Evolutionary conservation across 768 basidiomycete genomes (phyloP).

Genomic region (Boletus reticuloceps): DNA sequence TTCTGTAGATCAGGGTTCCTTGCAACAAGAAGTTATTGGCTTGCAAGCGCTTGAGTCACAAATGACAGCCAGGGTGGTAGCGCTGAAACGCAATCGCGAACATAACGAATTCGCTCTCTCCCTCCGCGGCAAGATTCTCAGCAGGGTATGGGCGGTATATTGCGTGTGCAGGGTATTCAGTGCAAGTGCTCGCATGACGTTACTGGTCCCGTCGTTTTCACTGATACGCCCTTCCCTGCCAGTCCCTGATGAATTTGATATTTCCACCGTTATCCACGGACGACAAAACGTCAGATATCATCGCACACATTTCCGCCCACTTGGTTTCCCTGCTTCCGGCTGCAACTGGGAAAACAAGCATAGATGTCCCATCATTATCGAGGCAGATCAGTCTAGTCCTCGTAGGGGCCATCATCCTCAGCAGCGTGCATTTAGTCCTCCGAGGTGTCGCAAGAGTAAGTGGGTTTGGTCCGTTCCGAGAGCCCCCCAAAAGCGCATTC

Average conservation of each 20-base stretch:
- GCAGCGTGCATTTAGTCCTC: conserved; percentile 68
- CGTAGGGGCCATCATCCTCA: conserved; percentile 74
- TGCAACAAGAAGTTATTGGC: conserved; percentile 59
- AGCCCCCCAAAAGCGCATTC: background rate
- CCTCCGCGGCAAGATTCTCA: conserved; percentile 50
- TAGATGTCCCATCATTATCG: conserved; percentile 41
- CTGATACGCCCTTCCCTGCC: conserved; percentile 15
- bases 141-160: conserved; percentile 61
- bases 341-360: conserved; percentile 25
- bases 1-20: conserved; percentile 34
- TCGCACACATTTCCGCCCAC: conserved; percentile 42
- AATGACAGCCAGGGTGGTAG: conserved; percentile 57
- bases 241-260: conserved; percentile 35
- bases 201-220: background rate
- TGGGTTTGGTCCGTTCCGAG: conserved; percentile 3
- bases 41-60: conserved; percentile 66
- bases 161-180: conserved; percentile 61
- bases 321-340: conserved; percentile 39
- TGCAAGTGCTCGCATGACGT: conserved; percentile 39
- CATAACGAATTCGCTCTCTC: conserved; percentile 51
- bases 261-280: conserved; percentile 31
- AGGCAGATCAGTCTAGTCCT: conserved; percentile 63
- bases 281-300: conserved; percentile 38
- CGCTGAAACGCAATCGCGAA: conserved; percentile 47
- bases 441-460: conserved; percentile 61